Evolutionary conservation across 2,329 filamentous ascomycete genomes (phyloP).

Genomic region (Mycosphaerella sp.): DNA sequence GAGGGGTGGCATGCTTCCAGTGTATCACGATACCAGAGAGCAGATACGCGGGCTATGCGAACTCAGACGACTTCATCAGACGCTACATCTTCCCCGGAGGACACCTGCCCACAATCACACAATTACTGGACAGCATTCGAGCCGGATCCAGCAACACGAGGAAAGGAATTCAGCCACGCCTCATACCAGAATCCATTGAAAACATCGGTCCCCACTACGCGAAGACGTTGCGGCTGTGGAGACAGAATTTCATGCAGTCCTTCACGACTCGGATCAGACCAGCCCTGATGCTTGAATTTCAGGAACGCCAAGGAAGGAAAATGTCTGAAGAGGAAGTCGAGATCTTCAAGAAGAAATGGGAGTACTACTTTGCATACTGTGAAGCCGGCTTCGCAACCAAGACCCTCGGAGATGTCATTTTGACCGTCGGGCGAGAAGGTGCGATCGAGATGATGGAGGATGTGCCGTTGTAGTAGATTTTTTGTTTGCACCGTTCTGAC

Average conservation of each 20-base stretch:
- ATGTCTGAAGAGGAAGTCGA: constrained; percentile 59
- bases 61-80: constrained; percentile 65
- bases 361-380: constrained; percentile 72
- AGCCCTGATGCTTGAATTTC: constrained; percentile 53
- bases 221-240: constrained; percentile 62
- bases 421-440: constrained; percentile 61
- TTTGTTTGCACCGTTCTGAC: neutral
- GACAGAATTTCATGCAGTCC: constrained; percentile 56
- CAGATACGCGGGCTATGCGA: constrained; percentile 59
- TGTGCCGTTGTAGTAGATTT: constrained; percentile 50
- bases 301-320: constrained; percentile 24
- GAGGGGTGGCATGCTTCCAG: constrained; percentile 64
- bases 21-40: constrained; percentile 69
- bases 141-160: constrained; percentile 51
- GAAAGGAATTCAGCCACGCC: constrained; percentile 24
- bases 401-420: constrained; percentile 64
- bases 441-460: constrained; percentile 63
- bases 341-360: constrained; percentile 65
- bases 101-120: constrained; percentile 59
- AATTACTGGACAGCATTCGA: constrained; percentile 60
- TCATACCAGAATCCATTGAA: constrained; percentile 61
- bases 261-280: constrained; percentile 57
- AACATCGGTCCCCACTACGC: constrained; percentile 71
- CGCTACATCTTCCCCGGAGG: constrained; percentile 76
- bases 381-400: constrained; percentile 68